phyloP scores from a whole-genome alignment of 2,329 filamentous ascomycete species.

The Fusarium xyrophilum region DNA sequence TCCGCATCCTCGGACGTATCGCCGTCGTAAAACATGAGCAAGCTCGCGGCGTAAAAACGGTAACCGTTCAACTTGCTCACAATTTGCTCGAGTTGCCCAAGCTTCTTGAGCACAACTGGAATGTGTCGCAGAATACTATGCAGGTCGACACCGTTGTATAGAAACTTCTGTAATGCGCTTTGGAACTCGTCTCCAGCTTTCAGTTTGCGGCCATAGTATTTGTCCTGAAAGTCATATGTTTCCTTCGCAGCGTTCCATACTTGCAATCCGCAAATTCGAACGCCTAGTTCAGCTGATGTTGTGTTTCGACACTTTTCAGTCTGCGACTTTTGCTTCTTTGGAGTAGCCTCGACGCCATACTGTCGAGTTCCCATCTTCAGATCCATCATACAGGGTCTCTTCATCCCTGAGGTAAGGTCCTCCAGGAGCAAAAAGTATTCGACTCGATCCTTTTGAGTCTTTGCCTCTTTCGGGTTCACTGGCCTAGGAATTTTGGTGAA shows the following conservation, averaged over 20 bases:
- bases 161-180: conserved; percentile 83
- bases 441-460: conserved; percentile 71
- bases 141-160: conserved; percentile 87
- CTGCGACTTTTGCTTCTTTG: conserved; percentile 93
- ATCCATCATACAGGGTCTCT: conserved; percentile 93
- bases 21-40: conserved; percentile 97
- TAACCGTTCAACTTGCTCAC: conserved; percentile 82
- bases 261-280: conserved; percentile 93
- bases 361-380: conserved; percentile 99
- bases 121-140: conserved; percentile 85
- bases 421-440: conserved; percentile 94
- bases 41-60: conserved; percentile 92
- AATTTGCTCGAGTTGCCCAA: conserved; percentile 82
- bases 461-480: conserved; percentile 78
- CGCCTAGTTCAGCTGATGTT: conserved; percentile 88
- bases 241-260: conserved; percentile 89
- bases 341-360: conserved; percentile 88
- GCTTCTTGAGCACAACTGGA: conserved; percentile 82
- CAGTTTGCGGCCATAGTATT: conserved; percentile 91
- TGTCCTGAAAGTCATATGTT: conserved; percentile 94
- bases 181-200: conserved; percentile 91
- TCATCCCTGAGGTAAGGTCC: conserved; percentile 96
- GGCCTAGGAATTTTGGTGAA: conserved; percentile 62
- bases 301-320: conserved; percentile 90
- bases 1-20: conserved; percentile 63